Base-by-base conservation (phyloP, 2,329 filamentous ascomycete species). In the Aspergillus chevalieri region DNA sequence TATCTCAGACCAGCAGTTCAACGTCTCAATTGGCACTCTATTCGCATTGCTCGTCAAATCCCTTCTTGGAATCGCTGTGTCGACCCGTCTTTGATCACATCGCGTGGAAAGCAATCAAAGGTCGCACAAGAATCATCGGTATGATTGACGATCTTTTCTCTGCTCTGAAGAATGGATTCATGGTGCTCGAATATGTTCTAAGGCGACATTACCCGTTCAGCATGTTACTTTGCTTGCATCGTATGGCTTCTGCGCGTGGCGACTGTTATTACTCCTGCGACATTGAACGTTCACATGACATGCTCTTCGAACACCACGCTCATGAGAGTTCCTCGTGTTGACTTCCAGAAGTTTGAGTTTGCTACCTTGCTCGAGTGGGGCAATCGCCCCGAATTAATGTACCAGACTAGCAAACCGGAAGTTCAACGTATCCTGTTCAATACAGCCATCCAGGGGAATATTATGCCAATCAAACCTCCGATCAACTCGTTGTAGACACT, bases 181-280 rank as follows among this genome's bases (percentile, higher is more conserved):
- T 39, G 36, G 7, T 39, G 6, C 7, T 39, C n/a, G 19, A 39
- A 1, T 38, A 15, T n/a, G 34, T n/a, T 9, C 7, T 47, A 12
- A 21, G 21, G 30, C 8, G 34, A 12, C 12, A 22, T 5, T 21
- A 39, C 28, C 45, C 45, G 28, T 4, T 26, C 30, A 47, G 45
- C 19, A 47, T 47, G 45, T 8, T 26, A 9, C 34, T 47, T 47
- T 14, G 21, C 45, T 3, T 22, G 30, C 5, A 39, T 47, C 14
- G 38, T 6, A 7, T 47, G 45, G 45, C 45, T 47, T 28, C 34
- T 47, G n/a, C 45, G 34, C 0, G 33, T 47, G 21, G 19, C 45
- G n/a, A 24, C 45, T n/a, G 28, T 47, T 9, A 36, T 47, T n/a
- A 47, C 45, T 6, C 28, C 30, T n/a, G 45, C 45, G 12, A 47